Percentiles rank a stretch among this genome's conserved stretches.
These are phyloP conservation scores for Albugo laibachii DNA, from an alignment of 352 stramenopile genomes.

Conservation along the genomic window DNA sequence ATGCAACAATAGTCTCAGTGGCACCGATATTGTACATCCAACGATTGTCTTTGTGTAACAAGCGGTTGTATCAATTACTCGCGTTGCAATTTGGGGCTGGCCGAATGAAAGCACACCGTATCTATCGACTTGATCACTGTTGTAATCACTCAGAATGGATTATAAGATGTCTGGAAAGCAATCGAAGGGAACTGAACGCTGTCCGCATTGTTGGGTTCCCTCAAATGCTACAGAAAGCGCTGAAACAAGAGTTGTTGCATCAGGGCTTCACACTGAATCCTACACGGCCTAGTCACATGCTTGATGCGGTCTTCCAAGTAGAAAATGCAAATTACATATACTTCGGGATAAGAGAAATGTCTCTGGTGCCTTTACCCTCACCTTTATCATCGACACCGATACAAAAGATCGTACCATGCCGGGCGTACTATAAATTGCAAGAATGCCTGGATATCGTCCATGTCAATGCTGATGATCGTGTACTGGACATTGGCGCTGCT, in stretches of 20 bases:
- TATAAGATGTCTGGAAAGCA: slow-evolving; percentile 2
- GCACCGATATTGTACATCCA: no score
- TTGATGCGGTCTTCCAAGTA: slow-evolving; percentile 18
- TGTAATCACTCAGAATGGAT: slow-evolving; percentile 27
- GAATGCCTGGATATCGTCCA: slow-evolving; percentile 16
- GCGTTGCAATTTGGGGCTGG: slow-evolving; percentile 7
- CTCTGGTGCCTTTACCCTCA: not conserved
- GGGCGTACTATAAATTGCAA: slow-evolving; percentile 33
- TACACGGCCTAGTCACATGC: slow-evolving; percentile 21
- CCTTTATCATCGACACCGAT: not conserved
- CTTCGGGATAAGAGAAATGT: slow-evolving; percentile 14
- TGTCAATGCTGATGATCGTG: slow-evolving; percentile 9
- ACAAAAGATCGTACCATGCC: slow-evolving; percentile 12
- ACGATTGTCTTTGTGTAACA: no score
- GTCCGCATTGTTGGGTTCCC: slow-evolving; percentile 20
- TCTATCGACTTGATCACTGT: slow-evolving; percentile 26
- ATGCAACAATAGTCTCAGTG: no score
- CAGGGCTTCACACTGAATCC: slow-evolving; percentile 18
- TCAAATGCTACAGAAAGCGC: slow-evolving; percentile 13
- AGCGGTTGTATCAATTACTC: slow-evolving; percentile 1
- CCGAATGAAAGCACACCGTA: slow-evolving; percentile 23
- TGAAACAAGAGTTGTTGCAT: slow-evolving; percentile 13
- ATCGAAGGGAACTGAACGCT: not conserved
- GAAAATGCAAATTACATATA: slow-evolving; percentile 12
- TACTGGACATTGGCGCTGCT: slow-evolving; percentile 28